Percentiles rank a stretch among this genome's conserved stretches.
Conservation (phyloP, 2,329 filamentous ascomycete species). For the Coniella lustricola region DNA sequence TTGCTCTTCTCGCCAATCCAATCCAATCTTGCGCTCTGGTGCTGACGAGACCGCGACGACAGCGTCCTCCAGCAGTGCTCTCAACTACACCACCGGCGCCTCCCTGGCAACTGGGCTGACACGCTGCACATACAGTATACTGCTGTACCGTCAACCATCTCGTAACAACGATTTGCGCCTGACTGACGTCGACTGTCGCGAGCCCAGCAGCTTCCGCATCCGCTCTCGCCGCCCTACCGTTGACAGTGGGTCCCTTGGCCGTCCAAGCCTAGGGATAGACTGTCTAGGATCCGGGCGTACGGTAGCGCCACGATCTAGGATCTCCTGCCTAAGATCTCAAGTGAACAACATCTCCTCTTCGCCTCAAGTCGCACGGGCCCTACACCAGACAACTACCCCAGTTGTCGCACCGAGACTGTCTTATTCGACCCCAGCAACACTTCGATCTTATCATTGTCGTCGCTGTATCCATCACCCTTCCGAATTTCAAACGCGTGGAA, state of each 20-base stretch:
- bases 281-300: neutral
- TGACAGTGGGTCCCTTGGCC: neutral
- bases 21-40: too few species aligned
- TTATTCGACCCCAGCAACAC: neutral
- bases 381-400: slow-evolving; percentile 4
- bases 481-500: neutral
- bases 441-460: neutral
- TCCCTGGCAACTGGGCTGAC: too few species aligned
- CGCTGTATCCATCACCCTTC: neutral
- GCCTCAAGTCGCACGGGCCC: slow-evolving; percentile 7
- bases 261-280: neutral
- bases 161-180: neutral
- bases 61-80: too few species aligned
- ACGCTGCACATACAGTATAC: too few species aligned
- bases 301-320: slow-evolving; percentile 6
- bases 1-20: too few species aligned
- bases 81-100: too few species aligned
- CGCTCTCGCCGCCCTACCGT: neutral
- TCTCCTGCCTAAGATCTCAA: neutral
- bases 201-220: slow-evolving; percentile 1
- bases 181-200: slow-evolving; percentile 2
- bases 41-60: neutral
- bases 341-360: neutral
- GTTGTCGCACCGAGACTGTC: neutral
- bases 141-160: too few species aligned